phyloP scores from a whole-genome alignment of 1,284 basidiomycete species.

The Melampsora abietis-canadensis region DNA sequence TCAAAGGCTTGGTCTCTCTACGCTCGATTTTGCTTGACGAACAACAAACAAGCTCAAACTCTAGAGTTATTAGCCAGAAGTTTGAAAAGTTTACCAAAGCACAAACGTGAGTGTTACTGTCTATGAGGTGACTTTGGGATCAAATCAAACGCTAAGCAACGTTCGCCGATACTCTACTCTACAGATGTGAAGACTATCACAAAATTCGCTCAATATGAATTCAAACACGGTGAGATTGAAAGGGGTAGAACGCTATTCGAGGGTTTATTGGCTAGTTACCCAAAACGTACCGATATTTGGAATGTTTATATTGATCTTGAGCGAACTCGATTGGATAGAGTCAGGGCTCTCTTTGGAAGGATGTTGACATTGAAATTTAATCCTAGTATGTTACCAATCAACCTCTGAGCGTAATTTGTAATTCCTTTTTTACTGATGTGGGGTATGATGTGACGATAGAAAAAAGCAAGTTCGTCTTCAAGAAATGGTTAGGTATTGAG shows the following conservation, averaged over 20 bases:
- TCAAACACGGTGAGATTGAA: constrained; percentile 88
- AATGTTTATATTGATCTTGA: constrained; percentile 97
- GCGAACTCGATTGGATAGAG: constrained; percentile 61
- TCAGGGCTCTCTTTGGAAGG: constrained; percentile 76
- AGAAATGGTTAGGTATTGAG: constrained; percentile 94
- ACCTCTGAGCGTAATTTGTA: constrained; percentile 24
- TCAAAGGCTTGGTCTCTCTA: constrained; percentile 39
- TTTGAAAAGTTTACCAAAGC: constrained; percentile 87
- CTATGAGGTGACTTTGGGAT: background rate
- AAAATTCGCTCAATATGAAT: constrained; percentile 91
- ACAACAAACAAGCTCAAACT: constrained; percentile 3
- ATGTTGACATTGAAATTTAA: constrained; percentile 87
- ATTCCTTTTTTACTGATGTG: constrained; percentile 17
- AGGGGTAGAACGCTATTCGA: constrained; percentile 94
- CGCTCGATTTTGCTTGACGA: constrained; percentile 34
- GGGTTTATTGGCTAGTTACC: constrained; percentile 88
- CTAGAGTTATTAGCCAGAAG: constrained; percentile 60
- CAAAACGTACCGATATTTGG: constrained; percentile 93
- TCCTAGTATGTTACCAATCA: constrained; percentile 66
- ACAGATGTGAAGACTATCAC: constrained; percentile 89
- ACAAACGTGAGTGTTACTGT: constrained; percentile 70
- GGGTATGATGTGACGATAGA: constrained; percentile 52
- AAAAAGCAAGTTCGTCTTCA: constrained; percentile 69
- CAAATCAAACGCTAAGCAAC: background rate
- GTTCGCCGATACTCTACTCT: background rate